Percentiles rank a stretch among this genome's conserved stretches.
phyloP scores from a whole-genome alignment of 768 basidiomycete genomes.

The Trametes elegans region DNA sequence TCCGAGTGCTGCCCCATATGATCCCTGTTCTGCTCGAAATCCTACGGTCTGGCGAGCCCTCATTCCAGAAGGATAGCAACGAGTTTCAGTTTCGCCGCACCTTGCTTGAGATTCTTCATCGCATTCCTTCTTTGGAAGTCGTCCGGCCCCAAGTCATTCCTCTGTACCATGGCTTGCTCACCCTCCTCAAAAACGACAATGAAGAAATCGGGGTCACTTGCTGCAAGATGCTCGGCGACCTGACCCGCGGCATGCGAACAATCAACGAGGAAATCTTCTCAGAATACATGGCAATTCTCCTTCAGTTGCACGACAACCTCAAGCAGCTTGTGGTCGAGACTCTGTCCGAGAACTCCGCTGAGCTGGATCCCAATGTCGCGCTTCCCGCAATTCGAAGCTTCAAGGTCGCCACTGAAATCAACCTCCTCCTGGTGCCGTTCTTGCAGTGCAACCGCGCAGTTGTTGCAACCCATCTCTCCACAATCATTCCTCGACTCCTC shows the following conservation, averaged over 20 bases:
- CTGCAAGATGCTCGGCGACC: slow-evolving; percentile 90
- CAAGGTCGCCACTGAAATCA: slow-evolving; percentile 93
- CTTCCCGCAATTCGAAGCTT: slow-evolving; percentile 82
- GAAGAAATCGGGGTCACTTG: slow-evolving; percentile 92
- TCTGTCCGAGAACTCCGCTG: slow-evolving; percentile 63
- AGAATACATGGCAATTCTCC: slow-evolving; percentile 80
- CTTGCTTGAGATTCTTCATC: slow-evolving; percentile 86
- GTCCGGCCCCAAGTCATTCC: slow-evolving; percentile 62
- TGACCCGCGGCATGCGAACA: slow-evolving; percentile 73
- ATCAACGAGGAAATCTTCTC: slow-evolving; percentile 70
- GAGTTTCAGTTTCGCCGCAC: slow-evolving; percentile 86
- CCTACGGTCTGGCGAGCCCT: slow-evolving; percentile 64
- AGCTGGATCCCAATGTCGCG: slow-evolving; percentile 54
- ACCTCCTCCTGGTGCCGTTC: slow-evolving; percentile 87
- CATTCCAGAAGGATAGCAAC: slow-evolving; percentile 60
- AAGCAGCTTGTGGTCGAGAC: slow-evolving; percentile 68
- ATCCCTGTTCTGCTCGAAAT: slow-evolving; percentile 73
- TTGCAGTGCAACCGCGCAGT: slow-evolving; percentile 75
- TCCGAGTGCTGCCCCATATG: slow-evolving; percentile 67
- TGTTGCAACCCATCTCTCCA: slow-evolving; percentile 63
- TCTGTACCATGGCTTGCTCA: slow-evolving; percentile 79
- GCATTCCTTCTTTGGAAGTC: slow-evolving; percentile 80
- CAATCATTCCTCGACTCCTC: slow-evolving; percentile 75
- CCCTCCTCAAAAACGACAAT: slow-evolving; percentile 85
- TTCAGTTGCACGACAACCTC: slow-evolving; percentile 75